Conservation (phyloP, 345 rosid species). For the Acer saccharum region DNA sequence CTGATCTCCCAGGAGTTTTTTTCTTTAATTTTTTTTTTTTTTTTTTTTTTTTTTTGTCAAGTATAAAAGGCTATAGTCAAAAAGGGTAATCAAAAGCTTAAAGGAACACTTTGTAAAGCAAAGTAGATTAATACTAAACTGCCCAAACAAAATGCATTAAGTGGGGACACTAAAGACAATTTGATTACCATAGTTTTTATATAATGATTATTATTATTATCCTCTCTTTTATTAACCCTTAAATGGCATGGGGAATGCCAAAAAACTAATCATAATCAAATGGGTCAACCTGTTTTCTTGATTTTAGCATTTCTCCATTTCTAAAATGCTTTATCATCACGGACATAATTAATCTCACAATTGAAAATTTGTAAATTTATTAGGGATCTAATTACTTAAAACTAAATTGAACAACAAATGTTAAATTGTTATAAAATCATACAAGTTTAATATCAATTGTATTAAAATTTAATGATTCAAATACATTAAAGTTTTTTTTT, state of each 20-base stretch:
- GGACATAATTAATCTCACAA: background rate
- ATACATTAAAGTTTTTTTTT: no score
- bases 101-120: constrained; percentile 23
- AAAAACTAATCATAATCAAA: constrained; percentile 35
- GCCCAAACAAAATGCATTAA: constrained; percentile 32
- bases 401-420: background rate
- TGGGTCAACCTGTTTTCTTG: constrained; percentile 41
- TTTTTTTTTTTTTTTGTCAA: background rate
- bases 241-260: constrained; percentile 60
- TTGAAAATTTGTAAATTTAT: constrained; percentile 16
- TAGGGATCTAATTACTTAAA: constrained; percentile 5
- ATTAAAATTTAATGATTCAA: no score
- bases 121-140: constrained; percentile 29
- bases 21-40: background rate
- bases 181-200: constrained; percentile 16
- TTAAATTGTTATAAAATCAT: no score
- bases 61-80: constrained; percentile 40
- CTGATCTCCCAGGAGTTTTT: constrained; percentile 25
- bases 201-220: background rate
- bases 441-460: background rate
- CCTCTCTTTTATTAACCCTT: constrained; percentile 13
- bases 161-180: constrained; percentile 34
- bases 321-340: constrained; percentile 18
- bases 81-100: constrained; percentile 42
- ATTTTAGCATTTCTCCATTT: constrained; percentile 26